Conservation (phyloP, 2,329 filamentous ascomycete genomes). For the Exophiala oligosperma region DNA sequence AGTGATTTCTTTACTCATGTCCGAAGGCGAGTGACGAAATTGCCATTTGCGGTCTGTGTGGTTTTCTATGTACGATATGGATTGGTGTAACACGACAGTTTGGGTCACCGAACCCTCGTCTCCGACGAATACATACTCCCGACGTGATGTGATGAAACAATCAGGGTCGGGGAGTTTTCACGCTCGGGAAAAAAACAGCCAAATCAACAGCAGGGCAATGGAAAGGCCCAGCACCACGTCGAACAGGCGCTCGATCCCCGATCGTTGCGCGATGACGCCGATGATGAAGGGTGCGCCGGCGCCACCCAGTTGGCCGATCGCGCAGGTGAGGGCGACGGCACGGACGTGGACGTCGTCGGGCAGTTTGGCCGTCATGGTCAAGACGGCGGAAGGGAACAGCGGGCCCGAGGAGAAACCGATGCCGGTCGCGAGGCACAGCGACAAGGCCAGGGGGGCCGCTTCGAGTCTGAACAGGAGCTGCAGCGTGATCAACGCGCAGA, state of each 20-base stretch:
- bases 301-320: conserved; percentile 47
- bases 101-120: too few relatives aligned
- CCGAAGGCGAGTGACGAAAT: too few relatives aligned
- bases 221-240: conserved; percentile 12
- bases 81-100: too few relatives aligned
- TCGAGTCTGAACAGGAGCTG: conserved; percentile 12
- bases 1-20: too few relatives aligned
- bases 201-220: conserved; percentile 10
- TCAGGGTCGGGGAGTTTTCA: too few relatives aligned
- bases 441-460: conserved; percentile 22
- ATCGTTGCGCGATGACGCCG: conserved; percentile 31
- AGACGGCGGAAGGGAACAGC: conserved; percentile 44
- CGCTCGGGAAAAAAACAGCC: conserved; percentile 1
- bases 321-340: conserved; percentile 47
- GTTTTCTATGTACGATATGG: too few relatives aligned
- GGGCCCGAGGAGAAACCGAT: conserved; percentile 45
- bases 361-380: conserved; percentile 39
- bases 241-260: conserved; percentile 16
- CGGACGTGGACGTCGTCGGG: conserved; percentile 43
- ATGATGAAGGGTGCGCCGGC: conserved; percentile 46
- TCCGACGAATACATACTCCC: too few relatives aligned
- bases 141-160: too few relatives aligned
- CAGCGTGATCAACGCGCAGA: conserved; percentile 30
- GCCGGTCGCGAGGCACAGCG: conserved; percentile 35
- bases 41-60: too few relatives aligned